Evolutionary conservation across 1,284 basidiomycete genomes (phyloP).

Genomic region (Cerrena zonata): DNA sequence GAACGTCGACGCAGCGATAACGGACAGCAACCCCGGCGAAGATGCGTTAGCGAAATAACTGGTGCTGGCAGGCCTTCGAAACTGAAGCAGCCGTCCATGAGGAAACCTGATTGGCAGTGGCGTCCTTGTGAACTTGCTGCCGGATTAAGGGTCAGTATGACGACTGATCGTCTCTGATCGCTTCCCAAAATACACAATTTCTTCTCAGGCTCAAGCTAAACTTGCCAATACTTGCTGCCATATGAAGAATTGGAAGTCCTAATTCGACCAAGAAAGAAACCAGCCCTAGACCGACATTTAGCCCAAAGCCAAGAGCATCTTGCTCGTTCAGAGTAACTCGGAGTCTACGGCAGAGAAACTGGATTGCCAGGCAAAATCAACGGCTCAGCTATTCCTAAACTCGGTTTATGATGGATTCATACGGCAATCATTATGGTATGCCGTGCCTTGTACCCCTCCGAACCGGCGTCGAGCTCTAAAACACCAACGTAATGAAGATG

Average conservation of each 20-base stretch:
- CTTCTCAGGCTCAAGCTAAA: slow-evolving; percentile 16
- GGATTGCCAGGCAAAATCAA: too few relatives aligned
- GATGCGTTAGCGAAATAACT: background rate
- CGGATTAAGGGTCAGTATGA: background rate
- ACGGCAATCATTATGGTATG: background rate
- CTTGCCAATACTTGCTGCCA: background rate
- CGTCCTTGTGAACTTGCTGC: background rate
- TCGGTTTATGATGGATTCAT: too few relatives aligned
- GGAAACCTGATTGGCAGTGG: background rate
- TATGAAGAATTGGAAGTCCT: background rate
- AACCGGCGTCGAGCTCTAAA: too few relatives aligned
- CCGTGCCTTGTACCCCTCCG: too few relatives aligned
- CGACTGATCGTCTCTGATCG: too few relatives aligned
- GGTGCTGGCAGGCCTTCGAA: background rate
- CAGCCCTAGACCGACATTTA: background rate
- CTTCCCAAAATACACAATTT: slow-evolving; percentile 13
- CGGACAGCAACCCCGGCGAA: background rate
- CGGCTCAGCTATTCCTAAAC: too few relatives aligned
- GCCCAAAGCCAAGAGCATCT: background rate
- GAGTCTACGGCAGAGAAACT: too few relatives aligned
- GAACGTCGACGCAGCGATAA: background rate
- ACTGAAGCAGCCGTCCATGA: background rate
- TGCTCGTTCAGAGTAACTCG: too few relatives aligned
- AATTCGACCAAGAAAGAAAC: background rate
- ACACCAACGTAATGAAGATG: too few relatives aligned